These are phyloP conservation scores for Amesomyces nigricolor DNA, from an alignment of 2,329 filamentous ascomycete species.

Conservation along the genomic window DNA sequence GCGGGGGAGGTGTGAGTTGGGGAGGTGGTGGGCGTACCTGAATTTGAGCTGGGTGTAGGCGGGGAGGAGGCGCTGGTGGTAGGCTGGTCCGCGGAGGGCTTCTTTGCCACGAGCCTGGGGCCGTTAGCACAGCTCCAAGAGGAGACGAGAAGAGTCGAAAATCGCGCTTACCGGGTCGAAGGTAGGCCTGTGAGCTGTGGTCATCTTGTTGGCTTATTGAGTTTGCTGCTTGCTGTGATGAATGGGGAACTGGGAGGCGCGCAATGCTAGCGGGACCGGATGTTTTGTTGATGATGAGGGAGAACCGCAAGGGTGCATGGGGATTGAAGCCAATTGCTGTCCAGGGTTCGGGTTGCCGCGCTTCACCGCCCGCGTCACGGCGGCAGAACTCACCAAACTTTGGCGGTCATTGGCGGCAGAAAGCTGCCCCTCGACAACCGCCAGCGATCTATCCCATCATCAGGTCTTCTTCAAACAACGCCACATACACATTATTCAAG, in stretches of 20 bases:
- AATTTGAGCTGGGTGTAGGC: conserved; percentile 92
- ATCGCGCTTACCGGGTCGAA: conserved; percentile 73
- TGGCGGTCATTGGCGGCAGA: conserved; percentile 27
- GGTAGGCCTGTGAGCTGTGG: conserved; percentile 74
- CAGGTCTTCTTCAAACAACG: neutral
- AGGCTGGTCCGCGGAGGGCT: conserved; percentile 84
- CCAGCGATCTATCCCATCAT: neutral
- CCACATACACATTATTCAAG: conserved; percentile 24
- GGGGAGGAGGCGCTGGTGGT: conserved; percentile 91
- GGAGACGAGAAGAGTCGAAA: neutral
- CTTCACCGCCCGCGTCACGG: conserved; percentile 20
- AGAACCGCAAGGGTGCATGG: conserved; percentile 14
- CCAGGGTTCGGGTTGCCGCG: neutral
- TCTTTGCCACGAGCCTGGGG: conserved; percentile 87
- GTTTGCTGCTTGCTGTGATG: neutral
- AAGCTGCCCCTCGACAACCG: conserved; percentile 20
- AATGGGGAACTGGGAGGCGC: neutral
- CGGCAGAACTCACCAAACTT: conserved; percentile 27
- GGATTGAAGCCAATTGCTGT: conserved; percentile 3
- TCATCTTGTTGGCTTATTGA: conserved; percentile 41
- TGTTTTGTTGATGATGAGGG: conserved; percentile 6
- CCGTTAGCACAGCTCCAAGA: conserved; percentile 25
- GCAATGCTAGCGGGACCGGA: neutral
- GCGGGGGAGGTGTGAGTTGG: too few species aligned
- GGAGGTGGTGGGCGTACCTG: conserved; percentile 45